A percentile compares a stretch with the other conserved stretches of the same genome.
Evolutionary conservation across 257 asterid genomes (phyloP).

Genomic region (Parsonsia alboflavescens): DNA sequence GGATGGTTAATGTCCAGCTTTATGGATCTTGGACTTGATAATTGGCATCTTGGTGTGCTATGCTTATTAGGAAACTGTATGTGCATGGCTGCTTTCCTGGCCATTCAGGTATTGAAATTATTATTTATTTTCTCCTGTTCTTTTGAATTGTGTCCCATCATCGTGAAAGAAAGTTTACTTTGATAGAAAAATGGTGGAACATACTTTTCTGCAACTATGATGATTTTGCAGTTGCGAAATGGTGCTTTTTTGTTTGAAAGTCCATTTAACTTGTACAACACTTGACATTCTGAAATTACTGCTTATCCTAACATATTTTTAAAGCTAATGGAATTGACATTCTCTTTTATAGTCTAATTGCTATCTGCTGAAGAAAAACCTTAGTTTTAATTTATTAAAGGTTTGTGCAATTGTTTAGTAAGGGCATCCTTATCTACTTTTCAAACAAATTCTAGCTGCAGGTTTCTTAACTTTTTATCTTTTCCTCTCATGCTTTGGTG

Average conservation of each 20-base stretch:
- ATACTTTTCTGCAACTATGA: not conserved
- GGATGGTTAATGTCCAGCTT: conserved; percentile 67
- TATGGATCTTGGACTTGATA: conserved; percentile 60
- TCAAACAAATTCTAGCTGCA: not conserved
- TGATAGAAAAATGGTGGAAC: not conserved
- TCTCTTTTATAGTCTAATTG: not conserved
- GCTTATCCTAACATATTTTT: not conserved
- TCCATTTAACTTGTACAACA: not conserved
- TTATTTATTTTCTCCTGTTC: not conserved
- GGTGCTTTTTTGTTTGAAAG: not conserved
- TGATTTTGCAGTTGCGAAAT: not conserved
- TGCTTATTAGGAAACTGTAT: conserved; percentile 92
- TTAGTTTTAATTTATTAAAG: not conserved
- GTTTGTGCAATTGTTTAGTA: not conserved
- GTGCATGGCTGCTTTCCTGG: conserved; percentile 83
- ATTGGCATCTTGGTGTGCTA: conserved; percentile 86
- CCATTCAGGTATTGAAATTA: conserved; percentile 64
- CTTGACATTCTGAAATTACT: not conserved
- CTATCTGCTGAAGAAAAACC: not conserved
- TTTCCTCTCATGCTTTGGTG: too few species aligned
- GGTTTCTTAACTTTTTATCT: not conserved
- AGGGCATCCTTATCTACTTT: not conserved
- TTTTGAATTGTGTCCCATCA: not conserved
- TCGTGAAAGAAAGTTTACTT: not conserved
- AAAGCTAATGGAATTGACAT: not conserved